These are phyloP conservation scores for Paramecium sonneborni DNA, from an alignment of 73 alveolate species.

Conservation along the genomic window DNA sequence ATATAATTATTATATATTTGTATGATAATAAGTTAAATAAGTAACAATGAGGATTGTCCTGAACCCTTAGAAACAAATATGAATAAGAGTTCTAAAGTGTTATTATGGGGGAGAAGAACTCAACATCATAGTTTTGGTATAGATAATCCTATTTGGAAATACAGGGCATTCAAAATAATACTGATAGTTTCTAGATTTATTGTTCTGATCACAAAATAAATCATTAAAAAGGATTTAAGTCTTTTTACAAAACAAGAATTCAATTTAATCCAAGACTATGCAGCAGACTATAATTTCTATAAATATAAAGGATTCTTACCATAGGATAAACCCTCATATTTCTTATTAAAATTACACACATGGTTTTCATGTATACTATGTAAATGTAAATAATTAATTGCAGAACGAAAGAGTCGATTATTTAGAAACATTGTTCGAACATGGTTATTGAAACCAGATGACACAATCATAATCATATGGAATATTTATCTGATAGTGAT, in stretches of 20 bases:
- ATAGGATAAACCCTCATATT: not conserved
- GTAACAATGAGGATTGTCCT: not conserved
- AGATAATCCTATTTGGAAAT: not conserved
- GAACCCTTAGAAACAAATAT: not conserved
- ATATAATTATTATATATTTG: not conserved
- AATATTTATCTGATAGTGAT: conserved; percentile 2
- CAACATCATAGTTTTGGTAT: not conserved
- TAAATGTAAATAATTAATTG: not conserved
- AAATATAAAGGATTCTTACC: not conserved
- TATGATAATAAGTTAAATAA: not conserved
- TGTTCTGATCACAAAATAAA: not conserved
- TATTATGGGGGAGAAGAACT: not conserved
- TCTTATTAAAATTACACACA: not conserved
- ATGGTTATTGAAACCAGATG: conserved; percentile 32
- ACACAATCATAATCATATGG: not conserved
- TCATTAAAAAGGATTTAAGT: not conserved
- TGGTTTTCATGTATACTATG: not conserved
- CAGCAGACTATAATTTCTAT: not conserved
- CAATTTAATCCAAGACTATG: not conserved
- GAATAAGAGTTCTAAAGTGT: not conserved
- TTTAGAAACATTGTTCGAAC: not conserved
- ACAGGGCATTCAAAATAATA: not conserved
- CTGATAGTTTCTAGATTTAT: not conserved
- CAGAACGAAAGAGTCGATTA: not conserved
- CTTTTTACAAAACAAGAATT: not conserved